Conservation (phyloP, 2,329 filamentous ascomycete genomes). For the Cercospora zeina region DNA sequence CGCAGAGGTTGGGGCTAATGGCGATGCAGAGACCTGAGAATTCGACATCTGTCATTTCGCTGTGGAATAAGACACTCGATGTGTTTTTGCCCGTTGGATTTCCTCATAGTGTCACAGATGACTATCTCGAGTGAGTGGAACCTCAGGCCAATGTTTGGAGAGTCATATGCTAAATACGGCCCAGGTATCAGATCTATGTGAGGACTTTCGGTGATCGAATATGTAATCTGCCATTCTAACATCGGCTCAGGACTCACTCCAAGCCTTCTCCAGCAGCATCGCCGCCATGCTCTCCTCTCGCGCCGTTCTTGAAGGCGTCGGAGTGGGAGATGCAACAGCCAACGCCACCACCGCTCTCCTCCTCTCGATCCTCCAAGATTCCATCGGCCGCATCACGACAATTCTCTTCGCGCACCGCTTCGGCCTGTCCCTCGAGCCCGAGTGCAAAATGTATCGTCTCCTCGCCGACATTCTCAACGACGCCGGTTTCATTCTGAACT, state of each 20-base stretch:
- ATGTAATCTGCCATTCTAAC: constrained; percentile 3
- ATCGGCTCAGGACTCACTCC: constrained; percentile 65
- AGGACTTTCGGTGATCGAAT: constrained; percentile 31
- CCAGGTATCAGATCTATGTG: constrained; percentile 68
- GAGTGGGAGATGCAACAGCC: constrained; percentile 76
- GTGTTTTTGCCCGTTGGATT: constrained; percentile 87
- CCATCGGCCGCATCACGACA: constrained; percentile 76
- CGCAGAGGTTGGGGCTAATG: constrained; percentile 2
- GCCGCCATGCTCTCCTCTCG: constrained; percentile 76
- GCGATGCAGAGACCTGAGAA: constrained; percentile 20
- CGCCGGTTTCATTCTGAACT: constrained; percentile 79
- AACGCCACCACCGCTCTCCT: constrained; percentile 79
- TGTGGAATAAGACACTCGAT: constrained; percentile 55
- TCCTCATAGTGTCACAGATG: constrained; percentile 78
- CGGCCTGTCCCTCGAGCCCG: constrained; percentile 79
- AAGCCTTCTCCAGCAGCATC: constrained; percentile 82
- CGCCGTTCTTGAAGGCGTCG: constrained; percentile 75
- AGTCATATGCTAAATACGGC: not conserved
- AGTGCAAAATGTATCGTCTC: constrained; percentile 87
- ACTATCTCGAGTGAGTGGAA: constrained; percentile 72
- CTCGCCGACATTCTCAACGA: constrained; percentile 89
- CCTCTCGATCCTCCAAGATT: constrained; percentile 79
- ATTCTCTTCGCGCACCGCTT: constrained; percentile 83
- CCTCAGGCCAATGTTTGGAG: fast-evolving
- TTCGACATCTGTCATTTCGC: constrained; percentile 25